Percentiles rank a stretch among this genome's conserved stretches.
These are phyloP conservation scores for Proliferodiscus dingleyae DNA, from an alignment of 2,329 filamentous ascomycete species.

Conservation along the genomic window DNA sequence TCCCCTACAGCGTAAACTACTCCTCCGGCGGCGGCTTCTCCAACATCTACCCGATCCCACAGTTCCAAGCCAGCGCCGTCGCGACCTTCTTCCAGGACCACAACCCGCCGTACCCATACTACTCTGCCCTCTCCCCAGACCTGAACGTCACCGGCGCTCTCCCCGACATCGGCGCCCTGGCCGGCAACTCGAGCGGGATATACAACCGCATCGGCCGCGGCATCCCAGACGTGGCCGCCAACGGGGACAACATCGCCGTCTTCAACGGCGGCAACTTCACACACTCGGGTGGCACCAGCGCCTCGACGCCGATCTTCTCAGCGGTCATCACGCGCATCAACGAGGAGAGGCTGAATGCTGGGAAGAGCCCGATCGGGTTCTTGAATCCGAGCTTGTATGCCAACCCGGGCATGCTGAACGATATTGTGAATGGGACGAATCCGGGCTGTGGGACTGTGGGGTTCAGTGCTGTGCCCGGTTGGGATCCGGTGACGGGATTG, in stretches of 20 bases:
- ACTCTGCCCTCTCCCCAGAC: constrained; percentile 15
- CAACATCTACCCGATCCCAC: constrained; percentile 40
- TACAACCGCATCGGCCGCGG: constrained; percentile 21
- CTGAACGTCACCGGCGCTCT: constrained; percentile 11
- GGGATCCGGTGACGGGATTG: constrained; percentile 33
- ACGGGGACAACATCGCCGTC: constrained; percentile 30
- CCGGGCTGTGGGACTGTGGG: constrained; percentile 32
- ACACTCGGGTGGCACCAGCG: constrained; percentile 46
- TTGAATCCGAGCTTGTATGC: constrained; percentile 34
- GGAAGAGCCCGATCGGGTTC: constrained; percentile 35
- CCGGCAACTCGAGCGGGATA: constrained; percentile 10
- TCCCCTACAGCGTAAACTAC: constrained; percentile 25
- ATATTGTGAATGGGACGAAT: constrained; percentile 31
- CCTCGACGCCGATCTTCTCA: constrained; percentile 37
- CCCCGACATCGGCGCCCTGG: constrained; percentile 16
- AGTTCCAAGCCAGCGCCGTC: constrained; percentile 40
- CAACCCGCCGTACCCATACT: constrained; percentile 20
- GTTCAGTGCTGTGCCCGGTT: constrained; percentile 29
- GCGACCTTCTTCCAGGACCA: constrained; percentile 36
- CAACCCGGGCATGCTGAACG: constrained; percentile 28
- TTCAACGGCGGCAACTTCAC: constrained; percentile 40
- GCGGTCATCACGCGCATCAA: constrained; percentile 40
- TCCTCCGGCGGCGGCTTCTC: constrained; percentile 42
- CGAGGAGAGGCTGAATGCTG: constrained; percentile 33
- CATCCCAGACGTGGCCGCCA: constrained; percentile 41